Percentiles rank a stretch among this genome's conserved stretches.
Conservation (phyloP, 2,329 filamentous ascomycete genomes). For the Fusarium transvaalense region DNA sequence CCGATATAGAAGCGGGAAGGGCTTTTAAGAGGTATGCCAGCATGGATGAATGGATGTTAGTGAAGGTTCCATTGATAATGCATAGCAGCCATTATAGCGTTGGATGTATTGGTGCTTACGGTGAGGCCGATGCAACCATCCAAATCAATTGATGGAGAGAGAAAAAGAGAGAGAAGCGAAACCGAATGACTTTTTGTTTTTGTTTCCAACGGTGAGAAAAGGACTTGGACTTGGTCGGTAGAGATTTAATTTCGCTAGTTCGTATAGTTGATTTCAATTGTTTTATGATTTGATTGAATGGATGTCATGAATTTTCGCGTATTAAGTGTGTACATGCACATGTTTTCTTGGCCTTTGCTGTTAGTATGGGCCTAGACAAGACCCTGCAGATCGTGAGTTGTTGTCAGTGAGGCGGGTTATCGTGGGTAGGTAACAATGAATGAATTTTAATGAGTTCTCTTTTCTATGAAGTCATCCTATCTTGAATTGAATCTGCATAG, state of each 20-base stretch:
- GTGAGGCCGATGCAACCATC: conserved; percentile 39
- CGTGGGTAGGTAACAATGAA: not conserved
- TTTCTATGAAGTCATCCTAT: not conserved
- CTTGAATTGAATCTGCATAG: not conserved
- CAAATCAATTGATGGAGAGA: conserved; percentile 10
- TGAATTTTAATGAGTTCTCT: not conserved
- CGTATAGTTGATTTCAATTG: not conserved
- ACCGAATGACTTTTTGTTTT: not conserved
- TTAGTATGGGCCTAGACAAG: not conserved
- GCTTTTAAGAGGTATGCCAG: conserved; percentile 2
- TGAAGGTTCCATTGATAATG: conserved; percentile 6
- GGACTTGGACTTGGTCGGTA: not conserved
- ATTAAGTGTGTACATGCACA: not conserved
- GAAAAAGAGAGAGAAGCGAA: conserved; percentile 3
- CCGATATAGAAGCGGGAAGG: conserved; percentile 24
- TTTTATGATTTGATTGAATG: no score
- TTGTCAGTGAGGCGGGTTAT: not conserved
- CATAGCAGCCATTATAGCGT: not conserved
- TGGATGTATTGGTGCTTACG: conserved; percentile 15
- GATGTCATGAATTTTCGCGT: not conserved
- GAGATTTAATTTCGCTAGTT: conserved; percentile 3
- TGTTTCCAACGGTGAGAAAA: not conserved
- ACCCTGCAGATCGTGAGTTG: conserved; percentile 7
- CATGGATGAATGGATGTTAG: conserved; percentile 9
- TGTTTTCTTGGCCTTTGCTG: not conserved